Evolutionary conservation across 495 filamentous ascomycete genomes (phyloP).

Genomic region (Rusavskia elegans): DNA sequence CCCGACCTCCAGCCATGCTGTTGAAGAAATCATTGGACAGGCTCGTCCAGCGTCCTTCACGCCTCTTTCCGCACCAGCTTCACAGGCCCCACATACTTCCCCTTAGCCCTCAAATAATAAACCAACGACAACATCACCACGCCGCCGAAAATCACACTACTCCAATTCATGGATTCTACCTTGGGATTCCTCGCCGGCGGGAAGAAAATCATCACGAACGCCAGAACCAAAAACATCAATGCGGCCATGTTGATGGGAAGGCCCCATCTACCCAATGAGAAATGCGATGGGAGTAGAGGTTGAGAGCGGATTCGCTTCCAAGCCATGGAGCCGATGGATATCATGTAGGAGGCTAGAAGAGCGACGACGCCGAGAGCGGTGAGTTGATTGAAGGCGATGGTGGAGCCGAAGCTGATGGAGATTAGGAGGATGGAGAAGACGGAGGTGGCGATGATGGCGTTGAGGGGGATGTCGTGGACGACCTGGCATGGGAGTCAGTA

Average conservation of each 20-base stretch:
- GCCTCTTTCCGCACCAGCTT: constrained; percentile 18
- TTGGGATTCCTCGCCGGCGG: constrained; percentile 13
- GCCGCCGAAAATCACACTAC: constrained; percentile 12
- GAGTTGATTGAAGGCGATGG: constrained; percentile 21
- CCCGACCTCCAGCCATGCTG: constrained; percentile 28
- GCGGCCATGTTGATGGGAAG: constrained; percentile 19
- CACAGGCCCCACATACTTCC: constrained; percentile 28
- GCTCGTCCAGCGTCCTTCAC: no score
- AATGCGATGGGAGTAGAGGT: constrained; percentile 17
- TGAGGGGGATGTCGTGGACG: constrained; percentile 25
- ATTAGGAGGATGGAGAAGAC: constrained; percentile 14
- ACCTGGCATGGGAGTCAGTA: not conserved
- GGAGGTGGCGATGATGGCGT: constrained; percentile 16
- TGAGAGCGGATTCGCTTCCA: constrained; percentile 14
- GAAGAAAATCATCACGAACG: constrained; percentile 20
- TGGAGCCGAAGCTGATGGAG: constrained; percentile 23
- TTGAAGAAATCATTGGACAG: constrained; percentile 18
- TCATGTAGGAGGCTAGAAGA: constrained; percentile 20
- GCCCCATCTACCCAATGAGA: constrained; percentile 18
- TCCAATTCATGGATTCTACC: constrained; percentile 16
- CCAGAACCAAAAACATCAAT: constrained; percentile 15
- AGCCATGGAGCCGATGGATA: constrained; percentile 21
- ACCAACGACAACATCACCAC: constrained; percentile 12
- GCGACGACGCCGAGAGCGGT: constrained; percentile 15
- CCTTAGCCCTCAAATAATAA: constrained; percentile 15